Evolutionary conservation across 805 yeast species (phyloP).

Genomic region (Nakazawaea ambrosiae): DNA sequence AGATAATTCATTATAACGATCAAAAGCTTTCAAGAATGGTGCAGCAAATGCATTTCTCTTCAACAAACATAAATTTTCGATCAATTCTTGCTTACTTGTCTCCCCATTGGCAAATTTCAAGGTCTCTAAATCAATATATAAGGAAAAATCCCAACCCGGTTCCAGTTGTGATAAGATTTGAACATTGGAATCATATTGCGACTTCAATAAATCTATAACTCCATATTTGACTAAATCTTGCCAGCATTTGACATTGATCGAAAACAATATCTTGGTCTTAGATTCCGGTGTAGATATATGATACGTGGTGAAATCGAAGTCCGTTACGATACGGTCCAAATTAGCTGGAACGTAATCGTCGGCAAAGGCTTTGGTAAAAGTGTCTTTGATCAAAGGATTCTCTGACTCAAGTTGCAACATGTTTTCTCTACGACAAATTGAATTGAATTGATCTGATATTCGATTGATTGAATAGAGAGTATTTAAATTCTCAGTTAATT

Average conservation of each 20-base stretch:
- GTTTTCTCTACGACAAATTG: slow-evolving; percentile 11
- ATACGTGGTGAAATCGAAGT: slow-evolving; percentile 92
- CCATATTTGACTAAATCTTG: slow-evolving; percentile 65
- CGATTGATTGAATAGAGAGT: background rate
- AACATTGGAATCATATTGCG: slow-evolving; percentile 40
- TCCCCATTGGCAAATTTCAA: slow-evolving; percentile 29
- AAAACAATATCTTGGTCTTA: slow-evolving; percentile 56
- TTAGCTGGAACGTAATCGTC: slow-evolving; percentile 40
- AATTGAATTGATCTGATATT: background rate
- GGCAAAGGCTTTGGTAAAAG: slow-evolving; percentile 64
- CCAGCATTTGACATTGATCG: slow-evolving; percentile 74
- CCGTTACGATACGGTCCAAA: slow-evolving; percentile 84
- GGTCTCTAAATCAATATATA: slow-evolving; percentile 53
- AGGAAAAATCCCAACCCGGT: slow-evolving; percentile 74
- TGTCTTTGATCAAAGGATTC: slow-evolving; percentile 74
- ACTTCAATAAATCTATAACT: slow-evolving; percentile 44
- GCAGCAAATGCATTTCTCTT: slow-evolving; percentile 89
- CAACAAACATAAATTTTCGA: slow-evolving; percentile 62
- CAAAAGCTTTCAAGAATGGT: slow-evolving; percentile 84
- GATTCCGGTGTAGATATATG: slow-evolving; percentile 86
- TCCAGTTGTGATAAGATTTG: slow-evolving; percentile 39
- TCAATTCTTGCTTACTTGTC: slow-evolving; percentile 44
- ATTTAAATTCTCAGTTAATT: background rate
- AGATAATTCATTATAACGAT: slow-evolving; percentile 65
- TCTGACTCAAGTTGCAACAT: slow-evolving; percentile 87